A percentile compares a stretch with the other conserved stretches of the same genome.
Evolutionary conservation across 2,329 filamentous ascomycete species (phyloP).

Genomic region (Talaromyces funiculosus): DNA sequence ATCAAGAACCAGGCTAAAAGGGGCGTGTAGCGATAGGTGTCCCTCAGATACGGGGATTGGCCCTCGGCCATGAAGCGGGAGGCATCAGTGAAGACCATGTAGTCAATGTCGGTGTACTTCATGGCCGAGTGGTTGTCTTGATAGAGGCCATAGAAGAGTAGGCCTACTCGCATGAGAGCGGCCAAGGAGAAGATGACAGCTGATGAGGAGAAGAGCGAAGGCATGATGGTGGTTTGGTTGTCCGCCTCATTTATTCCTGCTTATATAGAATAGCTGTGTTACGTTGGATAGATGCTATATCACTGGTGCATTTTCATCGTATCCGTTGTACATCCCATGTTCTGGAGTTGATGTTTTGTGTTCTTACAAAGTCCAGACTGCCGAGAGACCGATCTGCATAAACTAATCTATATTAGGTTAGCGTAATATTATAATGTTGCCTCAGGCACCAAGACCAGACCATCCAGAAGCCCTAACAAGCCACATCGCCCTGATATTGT

Average conservation of each 20-base stretch:
- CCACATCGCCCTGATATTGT: too few relatives aligned
- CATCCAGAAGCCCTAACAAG: neutral
- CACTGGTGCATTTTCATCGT: neutral
- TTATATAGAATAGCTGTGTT: neutral
- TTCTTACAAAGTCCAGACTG: neutral
- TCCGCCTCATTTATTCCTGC: neutral
- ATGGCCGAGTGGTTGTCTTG: conserved; percentile 88
- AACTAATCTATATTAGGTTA: neutral
- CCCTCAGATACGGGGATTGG: conserved; percentile 74
- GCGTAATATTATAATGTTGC: neutral
- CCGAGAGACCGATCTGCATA: neutral
- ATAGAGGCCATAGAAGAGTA: conserved; percentile 84
- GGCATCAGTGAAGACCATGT: conserved; percentile 95
- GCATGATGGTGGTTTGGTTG: neutral
- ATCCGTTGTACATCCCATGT: neutral
- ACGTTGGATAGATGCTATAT: neutral
- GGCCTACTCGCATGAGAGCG: conserved; percentile 60
- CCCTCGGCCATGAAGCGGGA: conserved; percentile 67
- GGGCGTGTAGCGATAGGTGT: conserved; percentile 96
- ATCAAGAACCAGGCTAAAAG: conserved; percentile 85
- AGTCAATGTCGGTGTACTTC: conserved; percentile 99
- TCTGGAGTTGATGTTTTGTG: neutral
- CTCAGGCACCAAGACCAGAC: neutral
- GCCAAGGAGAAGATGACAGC: conserved; percentile 32
- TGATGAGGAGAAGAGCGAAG: conserved; percentile 19